Conservation (phyloP, 305 asterid genomes). For the Fraxinus sp. region DNA sequence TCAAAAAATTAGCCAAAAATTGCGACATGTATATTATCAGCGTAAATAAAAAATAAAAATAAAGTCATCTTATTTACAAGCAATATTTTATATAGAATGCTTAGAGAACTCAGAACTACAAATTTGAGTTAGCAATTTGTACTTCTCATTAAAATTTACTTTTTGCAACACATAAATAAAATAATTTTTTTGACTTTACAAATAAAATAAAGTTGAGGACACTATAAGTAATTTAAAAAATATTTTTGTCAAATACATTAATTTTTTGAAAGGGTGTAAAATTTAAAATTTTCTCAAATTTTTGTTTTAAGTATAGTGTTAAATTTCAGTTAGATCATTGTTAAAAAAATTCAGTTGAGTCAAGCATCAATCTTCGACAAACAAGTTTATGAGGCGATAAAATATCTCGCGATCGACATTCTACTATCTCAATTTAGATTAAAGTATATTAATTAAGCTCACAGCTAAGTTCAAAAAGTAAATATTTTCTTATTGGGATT, state of each 20-base stretch:
- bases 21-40: neutral
- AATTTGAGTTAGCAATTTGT: neutral
- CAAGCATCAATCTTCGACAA: neutral
- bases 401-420: neutral
- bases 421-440: neutral
- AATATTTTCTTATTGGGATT: neutral
- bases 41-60: neutral
- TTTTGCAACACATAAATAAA: neutral
- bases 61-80: neutral
- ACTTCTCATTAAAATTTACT: neutral
- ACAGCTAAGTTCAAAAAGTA: neutral
- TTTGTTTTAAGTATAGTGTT: neutral
- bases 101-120: neutral
- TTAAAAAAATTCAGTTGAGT: neutral
- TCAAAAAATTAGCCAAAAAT: neutral
- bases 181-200: neutral
- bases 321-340: neutral
- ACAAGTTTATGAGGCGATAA: neutral
- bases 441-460: neutral
- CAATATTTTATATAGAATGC: neutral
- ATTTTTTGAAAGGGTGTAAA: neutral
- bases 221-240: neutral
- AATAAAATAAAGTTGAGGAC: neutral
- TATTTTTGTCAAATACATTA: neutral
- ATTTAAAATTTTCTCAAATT: neutral